Evolutionary conservation across 1,284 basidiomycete species (phyloP), one percentile per base, ranked within the genome.

Genomic region (Pseudozyma hubeiensis): DNA sequence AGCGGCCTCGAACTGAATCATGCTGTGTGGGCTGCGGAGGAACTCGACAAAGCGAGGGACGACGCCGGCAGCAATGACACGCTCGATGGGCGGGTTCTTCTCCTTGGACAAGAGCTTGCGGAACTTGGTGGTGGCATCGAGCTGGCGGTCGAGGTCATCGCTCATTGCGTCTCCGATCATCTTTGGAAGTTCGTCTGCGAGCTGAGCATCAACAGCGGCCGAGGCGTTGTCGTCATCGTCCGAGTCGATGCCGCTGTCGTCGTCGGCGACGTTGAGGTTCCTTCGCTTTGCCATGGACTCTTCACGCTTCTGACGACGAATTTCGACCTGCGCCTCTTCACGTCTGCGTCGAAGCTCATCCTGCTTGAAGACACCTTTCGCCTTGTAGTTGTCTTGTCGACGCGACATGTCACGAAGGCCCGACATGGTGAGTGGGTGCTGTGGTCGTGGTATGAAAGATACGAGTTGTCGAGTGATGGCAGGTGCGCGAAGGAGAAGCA

Each of bases 1-100:
- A 7, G 97, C 97, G 55, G 97, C 96, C 86, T 99, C 96, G 82
- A 99, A 99, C 93, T 98, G 95, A 79, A 99, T 91, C 93, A 98
- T 96, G 53, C 93, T 91, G 85, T 96, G 92, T 61, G 90, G 90
- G 75, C 88, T 91, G 78, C 90, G 89, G 77, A 99, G 87, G 86
- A 98, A 99, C 85, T 97, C 91, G 64, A 99, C 97, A 80, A 99
- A 99, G 67, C 96, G 93, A 64, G 94, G 92, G 39, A 99, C 94
- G 55, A 99, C 96, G 67, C 93, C 93, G 86, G 94, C 97, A 81
- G 94, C 93, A 85, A 99, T 99, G 78, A 99, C 97, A 83, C 91
- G 91, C 86, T 99, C 97, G 85, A 99, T 99, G n/a, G 96, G 96
- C 40, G 96, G 96, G 85, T 98, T 99, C 88, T 95, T 96, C 88